phyloP scores from a whole-genome alignment of 2,329 filamentous ascomycete genomes.

The Fusarium sororula region DNA sequence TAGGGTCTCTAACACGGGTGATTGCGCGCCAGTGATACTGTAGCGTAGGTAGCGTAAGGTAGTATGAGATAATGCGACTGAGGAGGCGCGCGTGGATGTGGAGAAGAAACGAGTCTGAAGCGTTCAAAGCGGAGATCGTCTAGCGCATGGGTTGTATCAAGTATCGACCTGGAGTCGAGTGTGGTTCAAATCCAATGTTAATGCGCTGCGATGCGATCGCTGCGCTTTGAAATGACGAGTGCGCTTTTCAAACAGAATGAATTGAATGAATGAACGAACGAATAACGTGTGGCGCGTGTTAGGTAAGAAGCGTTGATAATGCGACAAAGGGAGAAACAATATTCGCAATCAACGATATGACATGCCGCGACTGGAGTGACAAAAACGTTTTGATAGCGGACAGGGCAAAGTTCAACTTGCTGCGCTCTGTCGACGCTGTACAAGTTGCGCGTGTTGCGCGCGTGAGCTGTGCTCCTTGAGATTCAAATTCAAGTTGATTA shows the following conservation, averaged over 20 bases:
- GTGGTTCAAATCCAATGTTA: slow-evolving; percentile 26
- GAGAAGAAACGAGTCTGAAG: slow-evolving; percentile 39
- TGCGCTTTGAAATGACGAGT: slow-evolving; percentile 8
- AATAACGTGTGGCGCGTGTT: not conserved
- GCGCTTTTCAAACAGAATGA: slow-evolving; percentile 10
- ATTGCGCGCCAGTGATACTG: slow-evolving; percentile 31
- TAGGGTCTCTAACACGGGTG: slow-evolving; percentile 14
- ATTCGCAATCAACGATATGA: slow-evolving; percentile 3
- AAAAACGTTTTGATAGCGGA: not conserved
- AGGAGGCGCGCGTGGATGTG: slow-evolving; percentile 40
- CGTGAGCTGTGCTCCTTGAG: slow-evolving; percentile 11
- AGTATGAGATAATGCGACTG: slow-evolving; percentile 40
- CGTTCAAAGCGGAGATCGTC: slow-evolving; percentile 31
- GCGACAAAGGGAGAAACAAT: not conserved
- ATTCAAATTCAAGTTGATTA: not conserved
- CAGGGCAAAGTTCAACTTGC: slow-evolving; percentile 7
- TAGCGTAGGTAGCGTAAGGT: slow-evolving; percentile 5
- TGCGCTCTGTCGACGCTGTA: slow-evolving; percentile 14
- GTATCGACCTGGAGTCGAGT: slow-evolving; percentile 21
- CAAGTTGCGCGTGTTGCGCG: slow-evolving; percentile 14
- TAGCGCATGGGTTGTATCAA: slow-evolving; percentile 27
- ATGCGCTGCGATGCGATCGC: slow-evolving; percentile 22
- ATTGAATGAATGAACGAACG: not conserved
- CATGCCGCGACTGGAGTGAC: slow-evolving; percentile 12
- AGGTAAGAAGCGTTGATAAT: not conserved